Percentiles rank a stretch among this genome's conserved stretches.
These are phyloP conservation scores for Cucumis hystrix DNA, from an alignment of 306 rosid genomes.

Conservation along the genomic window DNA sequence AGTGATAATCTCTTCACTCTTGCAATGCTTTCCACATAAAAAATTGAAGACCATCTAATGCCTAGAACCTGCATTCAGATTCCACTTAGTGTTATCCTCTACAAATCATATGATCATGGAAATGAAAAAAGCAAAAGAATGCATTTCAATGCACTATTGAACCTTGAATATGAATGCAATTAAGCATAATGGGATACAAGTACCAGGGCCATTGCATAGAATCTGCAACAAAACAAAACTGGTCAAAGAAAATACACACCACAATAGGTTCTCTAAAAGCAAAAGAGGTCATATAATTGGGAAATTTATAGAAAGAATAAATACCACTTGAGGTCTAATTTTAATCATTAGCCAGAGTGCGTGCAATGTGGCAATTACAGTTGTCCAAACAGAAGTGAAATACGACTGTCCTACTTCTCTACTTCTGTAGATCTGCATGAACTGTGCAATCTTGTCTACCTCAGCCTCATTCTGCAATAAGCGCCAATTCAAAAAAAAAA, in stretches of 20 bases:
- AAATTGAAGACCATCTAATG: slow-evolving; percentile 75
- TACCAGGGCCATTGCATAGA: slow-evolving; percentile 95
- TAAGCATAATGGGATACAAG: slow-evolving; percentile 74
- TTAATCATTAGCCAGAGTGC: slow-evolving; percentile 72
- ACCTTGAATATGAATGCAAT: slow-evolving; percentile 86
- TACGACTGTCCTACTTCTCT: slow-evolving; percentile 96
- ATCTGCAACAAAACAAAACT: slow-evolving; percentile 30
- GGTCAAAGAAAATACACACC: neutral
- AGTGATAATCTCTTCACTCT: slow-evolving; percentile 84
- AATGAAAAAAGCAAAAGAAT: neutral
- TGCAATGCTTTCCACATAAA: slow-evolving; percentile 93
- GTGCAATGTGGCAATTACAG: slow-evolving; percentile 49
- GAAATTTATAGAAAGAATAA: neutral
- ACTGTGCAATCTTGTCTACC: slow-evolving; percentile 28
- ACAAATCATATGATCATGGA: neutral
- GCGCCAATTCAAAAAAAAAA: slow-evolving; percentile 8
- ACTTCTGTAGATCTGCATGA: slow-evolving; percentile 81
- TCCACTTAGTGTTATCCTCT: slow-evolving; percentile 2
- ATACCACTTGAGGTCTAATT: slow-evolving; percentile 93
- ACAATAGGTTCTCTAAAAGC: neutral
- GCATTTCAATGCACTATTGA: slow-evolving; percentile 1
- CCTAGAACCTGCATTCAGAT: slow-evolving; percentile 41
- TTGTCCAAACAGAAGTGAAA: slow-evolving; percentile 80
- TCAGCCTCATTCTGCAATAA: slow-evolving; percentile 35
- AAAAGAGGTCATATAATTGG: neutral